Conservation (phyloP, 2,329 filamentous ascomycete species). For the Cercospora sp. region DNA sequence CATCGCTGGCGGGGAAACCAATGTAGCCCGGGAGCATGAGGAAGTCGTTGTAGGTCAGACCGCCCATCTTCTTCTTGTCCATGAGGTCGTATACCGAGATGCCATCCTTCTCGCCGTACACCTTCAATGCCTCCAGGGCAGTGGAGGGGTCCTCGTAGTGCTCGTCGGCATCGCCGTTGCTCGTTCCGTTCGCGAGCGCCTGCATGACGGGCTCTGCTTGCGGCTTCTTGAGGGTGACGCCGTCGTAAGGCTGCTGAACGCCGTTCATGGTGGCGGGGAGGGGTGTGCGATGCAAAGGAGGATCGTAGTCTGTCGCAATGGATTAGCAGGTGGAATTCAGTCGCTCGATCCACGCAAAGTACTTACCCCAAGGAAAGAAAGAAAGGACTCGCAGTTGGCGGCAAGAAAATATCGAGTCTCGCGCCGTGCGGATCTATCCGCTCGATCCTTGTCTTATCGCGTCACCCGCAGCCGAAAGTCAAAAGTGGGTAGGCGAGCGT, state of each 20-base stretch:
- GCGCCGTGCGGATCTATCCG: conserved; percentile 2
- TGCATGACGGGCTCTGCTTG: conserved; percentile 38
- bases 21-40: conserved; percentile 95
- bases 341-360: conserved; percentile 27
- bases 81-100: conserved; percentile 83
- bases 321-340: conserved; percentile 14
- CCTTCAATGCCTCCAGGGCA: conserved; percentile 75
- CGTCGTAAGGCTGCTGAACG: conserved; percentile 52
- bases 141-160: conserved; percentile 29
- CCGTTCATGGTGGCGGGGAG: conserved; percentile 70
- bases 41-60: conserved; percentile 98
- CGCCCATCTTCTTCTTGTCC: conserved; percentile 87
- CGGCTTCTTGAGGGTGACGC: conserved; percentile 31
- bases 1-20: conserved; percentile 90
- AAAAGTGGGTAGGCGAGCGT: conserved; percentile 5
- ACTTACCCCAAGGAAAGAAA: conserved; percentile 53
- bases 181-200: conserved; percentile 67
- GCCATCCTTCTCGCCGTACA: conserved; percentile 77
- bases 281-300: not conserved
- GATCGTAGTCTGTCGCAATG: conserved; percentile 13
- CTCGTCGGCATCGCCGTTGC: conserved; percentile 22
- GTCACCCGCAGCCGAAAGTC: not conserved
- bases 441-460: not conserved
- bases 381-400: conserved; percentile 12
- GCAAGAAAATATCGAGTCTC: conserved; percentile 1